Percentiles rank a stretch among this genome's conserved stretches.
Evolutionary conservation across 495 filamentous ascomycete genomes (phyloP).

Genomic region (Aspergillus affinis): DNA sequence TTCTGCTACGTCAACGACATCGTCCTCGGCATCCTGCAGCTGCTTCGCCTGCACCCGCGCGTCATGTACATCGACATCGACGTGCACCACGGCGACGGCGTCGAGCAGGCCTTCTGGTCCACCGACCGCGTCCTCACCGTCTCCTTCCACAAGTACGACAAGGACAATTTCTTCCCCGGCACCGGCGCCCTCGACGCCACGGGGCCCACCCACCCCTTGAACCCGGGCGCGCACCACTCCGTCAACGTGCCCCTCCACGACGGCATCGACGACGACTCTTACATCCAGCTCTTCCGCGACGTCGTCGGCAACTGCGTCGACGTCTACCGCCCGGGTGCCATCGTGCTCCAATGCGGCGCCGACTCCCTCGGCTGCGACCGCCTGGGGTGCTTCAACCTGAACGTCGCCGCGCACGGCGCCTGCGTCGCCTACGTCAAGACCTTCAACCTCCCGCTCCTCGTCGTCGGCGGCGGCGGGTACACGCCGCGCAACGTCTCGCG

Average conservation of each 20-base stretch:
- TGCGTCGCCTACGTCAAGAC: slow-evolving; percentile 87
- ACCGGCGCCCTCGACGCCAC: slow-evolving; percentile 60
- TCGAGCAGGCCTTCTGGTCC: slow-evolving; percentile 95
- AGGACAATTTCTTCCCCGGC: slow-evolving; percentile 73
- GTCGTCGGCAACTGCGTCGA: slow-evolving; percentile 74
- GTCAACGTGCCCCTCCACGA: slow-evolving; percentile 69
- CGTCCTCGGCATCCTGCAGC: slow-evolving; percentile 88
- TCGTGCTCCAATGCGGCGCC: slow-evolving; percentile 95
- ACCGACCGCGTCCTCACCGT: slow-evolving; percentile 95
- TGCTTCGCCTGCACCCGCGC: slow-evolving; percentile 82
- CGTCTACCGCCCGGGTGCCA: slow-evolving; percentile 77
- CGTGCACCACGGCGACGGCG: slow-evolving; percentile 96
- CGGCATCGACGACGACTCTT: slow-evolving; percentile 92
- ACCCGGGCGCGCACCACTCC: slow-evolving; percentile 62
- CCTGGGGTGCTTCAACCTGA: slow-evolving; percentile 93
- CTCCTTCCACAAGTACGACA: slow-evolving; percentile 95
- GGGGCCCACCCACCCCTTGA: slow-evolving; percentile 58
- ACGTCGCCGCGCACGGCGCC: slow-evolving; percentile 87
- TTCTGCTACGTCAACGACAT: slow-evolving; percentile 99
- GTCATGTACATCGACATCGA: slow-evolving; percentile 98
- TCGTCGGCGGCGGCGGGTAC: slow-evolving; percentile 94
- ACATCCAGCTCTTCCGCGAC: slow-evolving; percentile 77
- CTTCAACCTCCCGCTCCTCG: slow-evolving; percentile 72
- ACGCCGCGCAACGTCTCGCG: slow-evolving; percentile 97
- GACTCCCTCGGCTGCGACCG: slow-evolving; percentile 93